Conservation (phyloP, 352 stramenopile genomes). For the Phytopythium vexans region DNA sequence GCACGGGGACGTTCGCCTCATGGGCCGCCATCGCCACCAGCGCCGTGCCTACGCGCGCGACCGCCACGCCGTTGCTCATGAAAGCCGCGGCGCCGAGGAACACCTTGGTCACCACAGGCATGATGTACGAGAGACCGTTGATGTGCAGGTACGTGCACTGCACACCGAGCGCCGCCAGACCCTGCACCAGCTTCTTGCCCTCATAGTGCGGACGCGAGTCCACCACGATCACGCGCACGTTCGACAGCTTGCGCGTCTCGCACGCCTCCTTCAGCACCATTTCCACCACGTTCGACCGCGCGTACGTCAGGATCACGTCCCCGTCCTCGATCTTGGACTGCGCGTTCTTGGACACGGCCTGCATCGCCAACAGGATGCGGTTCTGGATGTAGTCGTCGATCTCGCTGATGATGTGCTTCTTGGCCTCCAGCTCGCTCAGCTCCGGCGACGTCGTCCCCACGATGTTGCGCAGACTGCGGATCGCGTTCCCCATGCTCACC, state of each 20-base stretch:
- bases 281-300: constrained; percentile 90
- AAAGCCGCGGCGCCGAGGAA: constrained; percentile 93
- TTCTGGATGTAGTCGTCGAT: constrained; percentile 94
- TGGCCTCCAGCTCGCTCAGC: constrained; percentile 82
- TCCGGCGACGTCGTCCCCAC: constrained; percentile 87
- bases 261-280: constrained; percentile 67
- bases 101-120: constrained; percentile 96
- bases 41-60: constrained; percentile 90
- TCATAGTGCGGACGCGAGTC: constrained; percentile 89
- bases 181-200: constrained; percentile 76
- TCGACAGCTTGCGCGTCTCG: constrained; percentile 21
- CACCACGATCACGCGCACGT: constrained; percentile 93
- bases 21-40: constrained; percentile 92
- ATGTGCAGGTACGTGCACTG: constrained; percentile 93
- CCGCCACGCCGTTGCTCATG: constrained; percentile 94
- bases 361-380: constrained; percentile 90
- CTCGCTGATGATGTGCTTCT: constrained; percentile 81
- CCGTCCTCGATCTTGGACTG: constrained; percentile 86
- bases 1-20: constrained; percentile 91
- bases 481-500: constrained; percentile 96
- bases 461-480: constrained; percentile 86
- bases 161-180: constrained; percentile 66
- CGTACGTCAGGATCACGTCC: constrained; percentile 96
- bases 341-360: constrained; percentile 87
- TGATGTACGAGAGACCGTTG: constrained; percentile 94